These are phyloP conservation scores for Alternaria consortialis DNA, from an alignment of 2,329 filamentous ascomycete genomes.

Conservation along the genomic window DNA sequence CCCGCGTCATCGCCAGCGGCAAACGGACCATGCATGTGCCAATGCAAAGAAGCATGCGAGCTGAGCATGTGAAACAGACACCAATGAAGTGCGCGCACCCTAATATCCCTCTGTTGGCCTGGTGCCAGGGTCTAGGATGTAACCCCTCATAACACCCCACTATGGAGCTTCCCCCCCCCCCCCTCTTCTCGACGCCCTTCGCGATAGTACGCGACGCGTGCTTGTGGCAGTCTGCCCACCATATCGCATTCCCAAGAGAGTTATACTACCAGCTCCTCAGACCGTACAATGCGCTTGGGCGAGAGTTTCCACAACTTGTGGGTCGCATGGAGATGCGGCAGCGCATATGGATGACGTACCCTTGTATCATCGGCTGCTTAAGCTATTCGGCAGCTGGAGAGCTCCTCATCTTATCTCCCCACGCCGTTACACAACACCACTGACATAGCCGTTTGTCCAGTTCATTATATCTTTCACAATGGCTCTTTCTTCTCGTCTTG, in stretches of 20 bases:
- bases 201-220: background rate
- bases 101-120: conserved; percentile 2
- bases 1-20: conserved; percentile 34
- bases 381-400: conserved; percentile 24
- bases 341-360: conserved; percentile 20
- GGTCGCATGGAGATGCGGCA: conserved; percentile 10
- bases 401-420: conserved; percentile 29
- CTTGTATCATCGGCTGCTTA: conserved; percentile 20
- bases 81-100: conserved; percentile 4
- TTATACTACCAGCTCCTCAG: background rate
- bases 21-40: conserved; percentile 11
- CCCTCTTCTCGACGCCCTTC: conserved; percentile 3
- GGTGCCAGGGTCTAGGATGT: background rate
- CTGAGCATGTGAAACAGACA: conserved; percentile 9
- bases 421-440: conserved; percentile 19
- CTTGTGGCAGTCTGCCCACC: background rate
- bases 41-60: conserved; percentile 11
- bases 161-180: conserved; percentile 1
- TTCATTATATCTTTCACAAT: conserved; percentile 25
- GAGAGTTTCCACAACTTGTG: background rate
- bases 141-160: conserved; percentile 2
- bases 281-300: background rate
- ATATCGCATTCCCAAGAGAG: background rate
- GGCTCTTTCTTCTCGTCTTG: conserved; percentile 37
- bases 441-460: conserved; percentile 25